Percentiles rank a stretch among this genome's conserved stretches.
These are phyloP conservation scores for Fusarium palustre DNA, from an alignment of 2,329 filamentous ascomycete species.

Conservation along the genomic window DNA sequence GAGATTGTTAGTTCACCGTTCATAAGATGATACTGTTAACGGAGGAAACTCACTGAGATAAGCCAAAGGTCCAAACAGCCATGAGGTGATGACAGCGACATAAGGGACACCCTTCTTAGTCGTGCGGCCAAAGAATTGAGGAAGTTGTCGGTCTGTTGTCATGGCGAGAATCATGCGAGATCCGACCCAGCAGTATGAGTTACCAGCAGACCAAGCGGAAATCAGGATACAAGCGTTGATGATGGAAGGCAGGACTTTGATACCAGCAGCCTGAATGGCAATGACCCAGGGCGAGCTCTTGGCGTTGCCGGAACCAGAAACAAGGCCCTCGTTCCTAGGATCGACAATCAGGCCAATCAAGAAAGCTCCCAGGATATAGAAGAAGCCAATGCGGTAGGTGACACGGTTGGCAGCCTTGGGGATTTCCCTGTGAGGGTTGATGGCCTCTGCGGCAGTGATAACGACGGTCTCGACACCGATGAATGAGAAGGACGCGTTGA, in stretches of 20 bases:
- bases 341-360: constrained; percentile 70
- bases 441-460: constrained; percentile 71
- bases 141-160: constrained; percentile 74
- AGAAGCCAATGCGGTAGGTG: constrained; percentile 69
- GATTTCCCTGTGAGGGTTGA: constrained; percentile 71
- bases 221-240: constrained; percentile 77
- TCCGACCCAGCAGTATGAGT: constrained; percentile 65
- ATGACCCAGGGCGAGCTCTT: constrained; percentile 74
- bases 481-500: constrained; percentile 68
- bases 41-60: constrained; percentile 71
- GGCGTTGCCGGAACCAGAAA: constrained; percentile 53
- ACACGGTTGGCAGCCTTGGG: constrained; percentile 71
- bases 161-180: constrained; percentile 78
- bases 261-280: constrained; percentile 75
- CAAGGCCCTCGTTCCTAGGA: constrained; percentile 71
- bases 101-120: constrained; percentile 72
- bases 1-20: background rate
- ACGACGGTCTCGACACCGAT: constrained; percentile 55
- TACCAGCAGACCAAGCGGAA: constrained; percentile 72
- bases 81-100: constrained; percentile 64
- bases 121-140: constrained; percentile 68
- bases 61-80: constrained; percentile 71
- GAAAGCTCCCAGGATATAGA: constrained; percentile 69
- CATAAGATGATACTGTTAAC: fast-evolving
- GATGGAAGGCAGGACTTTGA: constrained; percentile 71